Conservation (phyloP, 106 monocot species). For the Dendrobium chrysotoxum region DNA sequence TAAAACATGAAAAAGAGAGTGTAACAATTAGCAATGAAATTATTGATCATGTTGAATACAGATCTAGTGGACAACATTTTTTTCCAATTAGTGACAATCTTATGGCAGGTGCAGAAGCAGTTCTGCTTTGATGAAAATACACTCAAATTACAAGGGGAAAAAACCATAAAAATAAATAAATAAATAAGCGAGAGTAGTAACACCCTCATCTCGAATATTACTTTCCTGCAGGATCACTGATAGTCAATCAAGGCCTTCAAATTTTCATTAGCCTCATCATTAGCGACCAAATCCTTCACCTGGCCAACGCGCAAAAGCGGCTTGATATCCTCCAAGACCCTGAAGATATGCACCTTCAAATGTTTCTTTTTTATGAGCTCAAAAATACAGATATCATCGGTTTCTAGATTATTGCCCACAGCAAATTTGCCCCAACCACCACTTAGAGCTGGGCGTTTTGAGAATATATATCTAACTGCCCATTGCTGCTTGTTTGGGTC, state of each 20-base stretch:
- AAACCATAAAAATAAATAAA: neutral
- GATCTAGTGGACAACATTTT: neutral
- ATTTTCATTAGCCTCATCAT: neutral
- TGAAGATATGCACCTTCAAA: conserved; percentile 53
- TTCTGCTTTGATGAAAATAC: neutral
- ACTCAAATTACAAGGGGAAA: neutral
- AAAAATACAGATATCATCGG: conserved; percentile 47
- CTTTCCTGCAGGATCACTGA: neutral
- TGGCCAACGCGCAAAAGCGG: conserved; percentile 18
- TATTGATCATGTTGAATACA: neutral
- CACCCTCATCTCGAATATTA: too few relatives aligned
- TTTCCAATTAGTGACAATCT: too few relatives aligned
- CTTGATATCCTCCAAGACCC: conserved; percentile 46
- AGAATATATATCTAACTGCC: conserved; percentile 27
- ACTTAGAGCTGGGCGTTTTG: conserved; percentile 24
- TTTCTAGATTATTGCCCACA: conserved; percentile 42
- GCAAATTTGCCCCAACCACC: conserved; percentile 57
- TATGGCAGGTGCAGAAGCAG: too few relatives aligned
- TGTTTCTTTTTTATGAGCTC: conserved; percentile 33
- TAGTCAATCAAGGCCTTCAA: neutral
- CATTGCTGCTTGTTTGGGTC: conserved; percentile 36
- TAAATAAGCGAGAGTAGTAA: neutral
- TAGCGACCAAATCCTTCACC: neutral
- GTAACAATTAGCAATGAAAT: neutral
- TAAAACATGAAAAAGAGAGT: neutral